Conservation (phyloP, 805 yeast species). For the Pichia manshurica region DNA sequence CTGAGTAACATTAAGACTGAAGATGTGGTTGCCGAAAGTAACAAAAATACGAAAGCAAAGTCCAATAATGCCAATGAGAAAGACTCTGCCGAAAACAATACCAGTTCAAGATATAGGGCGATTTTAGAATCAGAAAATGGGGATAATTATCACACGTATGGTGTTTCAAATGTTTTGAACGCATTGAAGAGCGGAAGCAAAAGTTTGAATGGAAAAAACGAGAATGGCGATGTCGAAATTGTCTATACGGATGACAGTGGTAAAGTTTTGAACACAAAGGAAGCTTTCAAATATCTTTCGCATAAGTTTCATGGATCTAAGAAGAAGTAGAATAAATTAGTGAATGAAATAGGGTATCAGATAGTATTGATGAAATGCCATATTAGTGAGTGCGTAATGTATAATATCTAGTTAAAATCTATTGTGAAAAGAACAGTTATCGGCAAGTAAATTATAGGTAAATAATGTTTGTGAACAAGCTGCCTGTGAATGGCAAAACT, state of each 20-base stretch:
- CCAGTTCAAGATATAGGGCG: conserved; percentile 20
- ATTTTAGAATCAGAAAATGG: conserved; percentile 5
- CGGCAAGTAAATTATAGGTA: no score
- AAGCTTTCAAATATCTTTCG: conserved; percentile 72
- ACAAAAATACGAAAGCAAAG: conserved; percentile 12
- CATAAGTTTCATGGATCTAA: conserved; percentile 68
- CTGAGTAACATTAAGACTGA: conserved; percentile 23
- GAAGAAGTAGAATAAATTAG: conserved; percentile 12
- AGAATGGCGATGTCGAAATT: conserved; percentile 27
- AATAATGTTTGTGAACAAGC: no score
- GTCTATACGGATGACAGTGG: conserved; percentile 65
- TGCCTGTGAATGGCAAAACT: no score
- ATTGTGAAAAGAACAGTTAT: no score
- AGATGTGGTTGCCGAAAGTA: no score
- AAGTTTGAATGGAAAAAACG: neutral
- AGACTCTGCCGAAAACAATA: conserved; percentile 24
- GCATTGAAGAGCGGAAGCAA: neutral
- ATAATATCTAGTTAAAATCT: no score
- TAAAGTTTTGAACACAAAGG: conserved; percentile 49
- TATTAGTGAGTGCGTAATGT: no score
- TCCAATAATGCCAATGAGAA: neutral
- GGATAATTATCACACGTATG: conserved; percentile 4
- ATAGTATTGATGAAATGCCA: no score
- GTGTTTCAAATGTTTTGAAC: conserved; percentile 7
- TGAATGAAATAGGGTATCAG: no score